These are phyloP conservation scores for Botryosphaeria dothidea DNA, from an alignment of 2,329 filamentous ascomycete species.

Conservation along the genomic window DNA sequence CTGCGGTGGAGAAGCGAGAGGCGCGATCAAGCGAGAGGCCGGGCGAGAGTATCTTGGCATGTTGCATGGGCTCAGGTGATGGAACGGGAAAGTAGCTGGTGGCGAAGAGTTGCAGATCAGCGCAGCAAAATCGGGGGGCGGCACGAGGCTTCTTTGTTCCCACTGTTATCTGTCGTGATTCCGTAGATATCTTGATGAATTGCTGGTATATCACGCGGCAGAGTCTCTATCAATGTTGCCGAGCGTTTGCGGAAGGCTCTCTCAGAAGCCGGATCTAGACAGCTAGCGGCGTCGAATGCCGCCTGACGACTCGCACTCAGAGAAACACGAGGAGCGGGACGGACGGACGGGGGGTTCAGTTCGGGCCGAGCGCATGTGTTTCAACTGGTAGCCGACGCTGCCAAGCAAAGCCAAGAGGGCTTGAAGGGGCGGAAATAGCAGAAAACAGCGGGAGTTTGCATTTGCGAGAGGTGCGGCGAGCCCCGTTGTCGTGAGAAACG, in stretches of 20 bases:
- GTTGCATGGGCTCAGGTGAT: neutral
- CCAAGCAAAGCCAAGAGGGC: slow-evolving; percentile 9
- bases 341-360: neutral
- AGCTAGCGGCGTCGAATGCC: neutral
- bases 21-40: neutral
- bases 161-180: no score
- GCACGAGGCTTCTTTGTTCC: no score
- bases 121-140: neutral
- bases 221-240: neutral
- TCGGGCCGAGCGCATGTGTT: slow-evolving; percentile 11
- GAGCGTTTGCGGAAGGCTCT: neutral
- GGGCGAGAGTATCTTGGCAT: neutral
- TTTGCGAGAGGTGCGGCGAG: neutral
- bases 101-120: neutral
- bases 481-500: no score
- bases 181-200: no score
- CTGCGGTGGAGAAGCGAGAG: neutral
- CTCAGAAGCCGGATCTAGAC: neutral
- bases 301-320: neutral
- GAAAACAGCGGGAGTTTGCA: neutral
- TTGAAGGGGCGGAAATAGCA: neutral
- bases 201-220: no score
- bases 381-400: neutral
- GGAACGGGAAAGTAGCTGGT: neutral
- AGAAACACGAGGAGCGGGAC: slow-evolving; percentile 6